A percentile compares a stretch with the other conserved stretches of the same genome.
Conservation (phyloP, 1,284 basidiomycete species). For the Sanghuangporus sanghuang region DNA sequence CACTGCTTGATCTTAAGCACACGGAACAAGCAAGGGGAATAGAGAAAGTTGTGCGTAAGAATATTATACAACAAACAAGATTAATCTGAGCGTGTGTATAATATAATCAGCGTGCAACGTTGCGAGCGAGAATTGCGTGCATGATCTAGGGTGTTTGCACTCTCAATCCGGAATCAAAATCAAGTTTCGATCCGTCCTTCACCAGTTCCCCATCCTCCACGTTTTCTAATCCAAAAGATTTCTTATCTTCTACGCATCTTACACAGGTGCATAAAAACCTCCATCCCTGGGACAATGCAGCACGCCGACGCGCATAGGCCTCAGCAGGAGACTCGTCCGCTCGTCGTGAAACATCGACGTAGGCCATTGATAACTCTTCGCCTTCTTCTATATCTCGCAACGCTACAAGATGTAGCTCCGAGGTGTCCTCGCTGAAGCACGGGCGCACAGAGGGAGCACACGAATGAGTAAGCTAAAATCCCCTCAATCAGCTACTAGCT, state of each 20-base stretch:
- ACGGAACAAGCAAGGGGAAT: neutral
- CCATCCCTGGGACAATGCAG: constrained; percentile 76
- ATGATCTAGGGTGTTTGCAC: neutral
- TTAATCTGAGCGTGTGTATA: neutral
- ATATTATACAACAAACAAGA: neutral
- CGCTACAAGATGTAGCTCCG: constrained; percentile 64
- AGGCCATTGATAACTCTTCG: constrained; percentile 69
- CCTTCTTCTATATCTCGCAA: constrained; percentile 60
- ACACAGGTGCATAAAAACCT: constrained; percentile 67
- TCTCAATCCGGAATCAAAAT: neutral
- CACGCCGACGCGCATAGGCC: constrained; percentile 56
- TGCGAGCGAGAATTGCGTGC: neutral
- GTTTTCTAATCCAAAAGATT: neutral
- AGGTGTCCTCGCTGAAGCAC: constrained; percentile 54
- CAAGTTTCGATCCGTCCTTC: constrained; percentile 2
- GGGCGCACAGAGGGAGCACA: constrained; percentile 62
- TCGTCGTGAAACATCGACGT: constrained; percentile 57
- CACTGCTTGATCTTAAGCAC: too few species aligned
- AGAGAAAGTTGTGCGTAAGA: neutral
- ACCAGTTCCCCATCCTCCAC: neutral
- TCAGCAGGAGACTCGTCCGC: constrained; percentile 47
- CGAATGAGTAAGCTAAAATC: constrained; percentile 54
- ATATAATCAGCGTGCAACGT: neutral
- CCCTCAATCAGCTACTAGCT: neutral
- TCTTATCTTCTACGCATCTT: constrained; percentile 51